These are phyloP conservation scores for Ganoderma sp. DNA, from an alignment of 1,284 basidiomycete species.

Conservation along the genomic window DNA sequence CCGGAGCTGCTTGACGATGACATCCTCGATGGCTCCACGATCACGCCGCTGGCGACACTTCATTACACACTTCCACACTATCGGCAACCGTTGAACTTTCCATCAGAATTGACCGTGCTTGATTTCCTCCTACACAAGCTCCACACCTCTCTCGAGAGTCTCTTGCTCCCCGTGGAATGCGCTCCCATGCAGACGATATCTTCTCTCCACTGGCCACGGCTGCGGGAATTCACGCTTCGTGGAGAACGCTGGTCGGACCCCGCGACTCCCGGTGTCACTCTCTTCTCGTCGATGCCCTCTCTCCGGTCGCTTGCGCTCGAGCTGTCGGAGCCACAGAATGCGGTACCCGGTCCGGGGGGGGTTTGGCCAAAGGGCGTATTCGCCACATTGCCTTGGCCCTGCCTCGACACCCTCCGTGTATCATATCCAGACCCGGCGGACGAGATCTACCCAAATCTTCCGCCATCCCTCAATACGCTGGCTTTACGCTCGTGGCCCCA, in stretches of 20 bases:
- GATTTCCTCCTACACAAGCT: not conserved
- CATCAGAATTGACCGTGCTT: not conserved
- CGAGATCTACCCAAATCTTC: not conserved
- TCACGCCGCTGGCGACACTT: no score
- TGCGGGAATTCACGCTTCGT: not conserved
- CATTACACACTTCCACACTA: no score
- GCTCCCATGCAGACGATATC: not conserved
- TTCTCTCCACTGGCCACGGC: not conserved
- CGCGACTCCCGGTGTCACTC: not conserved
- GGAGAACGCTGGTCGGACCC: not conserved
- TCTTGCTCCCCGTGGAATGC: not conserved
- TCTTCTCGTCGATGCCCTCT: constrained; percentile 5
- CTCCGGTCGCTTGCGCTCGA: not conserved
- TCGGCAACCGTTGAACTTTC: not conserved
- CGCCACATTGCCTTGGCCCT: not conserved
- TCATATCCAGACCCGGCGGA: not conserved
- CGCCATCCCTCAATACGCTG: not conserved
- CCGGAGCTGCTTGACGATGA: no score
- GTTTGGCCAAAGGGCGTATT: not conserved
- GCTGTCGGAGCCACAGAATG: not conserved
- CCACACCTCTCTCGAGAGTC: not conserved
- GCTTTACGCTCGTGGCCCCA: not conserved
- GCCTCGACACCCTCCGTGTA: constrained; percentile 1
- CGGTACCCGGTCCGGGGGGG: no score
- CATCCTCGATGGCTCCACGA: no score